Evolutionary conservation across 78 protist genomes (phyloP).

Genomic region (Protostelium mycophagum): DNA sequence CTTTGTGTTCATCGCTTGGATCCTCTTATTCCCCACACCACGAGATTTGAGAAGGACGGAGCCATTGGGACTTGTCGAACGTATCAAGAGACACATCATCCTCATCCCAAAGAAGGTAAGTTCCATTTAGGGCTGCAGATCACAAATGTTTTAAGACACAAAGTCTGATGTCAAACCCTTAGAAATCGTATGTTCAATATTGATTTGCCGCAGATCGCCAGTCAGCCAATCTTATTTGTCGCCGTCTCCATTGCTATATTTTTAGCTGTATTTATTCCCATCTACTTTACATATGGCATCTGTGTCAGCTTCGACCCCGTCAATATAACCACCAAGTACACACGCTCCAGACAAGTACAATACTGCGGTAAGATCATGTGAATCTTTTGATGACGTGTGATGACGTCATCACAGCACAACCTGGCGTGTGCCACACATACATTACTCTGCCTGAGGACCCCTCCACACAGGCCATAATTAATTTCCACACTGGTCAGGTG

Average conservation of each 20-base stretch:
- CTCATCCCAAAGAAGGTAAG: neutral
- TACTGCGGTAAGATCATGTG: neutral
- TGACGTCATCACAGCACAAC: neutral
- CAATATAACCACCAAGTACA: neutral
- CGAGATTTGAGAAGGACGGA: neutral
- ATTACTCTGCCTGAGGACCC: neutral
- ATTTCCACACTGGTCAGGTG: neutral
- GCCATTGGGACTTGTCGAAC: neutral
- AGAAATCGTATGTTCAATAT: too few species aligned
- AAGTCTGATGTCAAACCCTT: too few species aligned
- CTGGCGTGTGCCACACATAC: neutral
- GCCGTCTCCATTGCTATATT: neutral
- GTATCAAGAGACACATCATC: neutral
- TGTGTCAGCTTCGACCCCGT: neutral
- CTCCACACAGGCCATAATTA: neutral
- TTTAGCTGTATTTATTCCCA: neutral
- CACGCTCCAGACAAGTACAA: neutral
- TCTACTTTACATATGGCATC: neutral
- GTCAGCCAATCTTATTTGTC: neutral
- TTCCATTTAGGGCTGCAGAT: too few species aligned
- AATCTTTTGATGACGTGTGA: neutral
- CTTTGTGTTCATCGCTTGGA: neutral
- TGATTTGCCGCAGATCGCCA: neutral
- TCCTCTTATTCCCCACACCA: neutral
- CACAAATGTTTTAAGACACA: too few species aligned